phyloP scores from a whole-genome alignment of 176 grass and related monocot genomes.

The Guadua angustifolia region DNA sequence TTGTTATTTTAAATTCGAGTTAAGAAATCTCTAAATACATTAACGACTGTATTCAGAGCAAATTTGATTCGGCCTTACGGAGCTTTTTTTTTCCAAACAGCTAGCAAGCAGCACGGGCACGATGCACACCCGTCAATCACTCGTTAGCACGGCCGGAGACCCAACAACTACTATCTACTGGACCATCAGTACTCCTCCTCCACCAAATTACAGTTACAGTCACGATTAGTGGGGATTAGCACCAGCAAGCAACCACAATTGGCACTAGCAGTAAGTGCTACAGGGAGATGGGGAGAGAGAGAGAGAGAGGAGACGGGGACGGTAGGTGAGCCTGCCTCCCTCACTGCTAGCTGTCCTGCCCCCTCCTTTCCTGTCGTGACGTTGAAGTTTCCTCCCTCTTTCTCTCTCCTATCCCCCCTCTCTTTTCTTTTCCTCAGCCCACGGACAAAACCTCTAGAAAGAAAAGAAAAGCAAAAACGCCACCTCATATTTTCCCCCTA shows the following conservation, averaged over 20 bases:
- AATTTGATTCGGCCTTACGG: too few relatives aligned
- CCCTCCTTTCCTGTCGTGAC: conserved; percentile 74
- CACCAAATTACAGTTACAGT: not conserved
- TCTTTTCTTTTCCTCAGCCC: accelerated
- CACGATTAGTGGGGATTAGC: conserved; percentile 6
- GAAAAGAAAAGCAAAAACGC: not conserved
- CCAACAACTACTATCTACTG: not conserved
- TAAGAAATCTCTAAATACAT: too few relatives aligned
- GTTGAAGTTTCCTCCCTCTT: conserved; percentile 68
- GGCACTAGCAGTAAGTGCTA: conserved; percentile 30
- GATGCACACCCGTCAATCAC: not conserved
- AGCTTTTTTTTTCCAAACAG: not conserved
- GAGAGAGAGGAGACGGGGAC: not conserved
- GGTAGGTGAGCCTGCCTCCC: conserved; percentile 71
- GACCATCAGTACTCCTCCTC: not conserved
- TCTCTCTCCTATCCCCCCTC: not conserved
- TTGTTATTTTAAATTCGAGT: too few relatives aligned
- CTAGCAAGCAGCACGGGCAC: not conserved
- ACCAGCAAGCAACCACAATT: conserved; percentile 11
- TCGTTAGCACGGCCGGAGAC: not conserved
- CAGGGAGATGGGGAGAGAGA: not conserved
- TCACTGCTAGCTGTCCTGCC: conserved; percentile 83
- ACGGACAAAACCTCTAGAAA: not conserved
- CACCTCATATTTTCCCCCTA: not conserved
- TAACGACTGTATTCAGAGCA: too few relatives aligned